Evolutionary conservation across 176 grass and related monocot genomes (phyloP), one percentile per base, ranked within the genome.

Genomic region (Aegilops speltoides): DNA sequence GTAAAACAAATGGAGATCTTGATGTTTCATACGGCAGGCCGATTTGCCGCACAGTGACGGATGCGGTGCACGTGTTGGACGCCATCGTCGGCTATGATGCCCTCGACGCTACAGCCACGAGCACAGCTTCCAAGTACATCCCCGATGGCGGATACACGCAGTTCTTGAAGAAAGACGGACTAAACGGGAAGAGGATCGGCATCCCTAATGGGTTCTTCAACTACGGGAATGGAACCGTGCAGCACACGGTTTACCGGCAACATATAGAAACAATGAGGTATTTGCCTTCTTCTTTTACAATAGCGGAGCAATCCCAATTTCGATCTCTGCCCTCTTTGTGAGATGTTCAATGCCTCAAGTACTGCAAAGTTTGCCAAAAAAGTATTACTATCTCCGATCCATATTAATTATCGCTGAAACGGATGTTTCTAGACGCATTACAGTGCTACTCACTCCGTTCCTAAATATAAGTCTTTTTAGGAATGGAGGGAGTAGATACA

Each of bases 241-340:
- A 79, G 54, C 60, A 74, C 62, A 78, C 7, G 33, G 82, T 78
- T 34, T 96, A 88, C 50, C 45, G 79, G 34, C 22, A 87, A 46
- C 94, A 90, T 81, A 66, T 96, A 36, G 26, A 50, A 10, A 88
- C 62, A 54, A 88, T 96, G 8, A 90, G 91, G 94, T 14, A 45
- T 13, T 45, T 45, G 41, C 41, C 41, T 45, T 45, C 37, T 38
- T 34, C 8, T 19, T 33, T 9, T 4, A 8, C 0, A 20, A 73
- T 79, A 62, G 78, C 19, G 63, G 20, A 33, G 7, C 7, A 33
- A 19, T 33, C 31, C 41, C 3, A 45, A 45, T 68, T 19, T 19
- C 16, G 0, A 3, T 19, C 54, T 7, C 2, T 57, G 54, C 54
- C 20, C 15, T 17, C 1, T 52, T 8, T 22, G 19, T 57, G 54